These are phyloP conservation scores for Barnettozyma vustinii DNA, from an alignment of 805 yeast species.

Conservation along the genomic window DNA sequence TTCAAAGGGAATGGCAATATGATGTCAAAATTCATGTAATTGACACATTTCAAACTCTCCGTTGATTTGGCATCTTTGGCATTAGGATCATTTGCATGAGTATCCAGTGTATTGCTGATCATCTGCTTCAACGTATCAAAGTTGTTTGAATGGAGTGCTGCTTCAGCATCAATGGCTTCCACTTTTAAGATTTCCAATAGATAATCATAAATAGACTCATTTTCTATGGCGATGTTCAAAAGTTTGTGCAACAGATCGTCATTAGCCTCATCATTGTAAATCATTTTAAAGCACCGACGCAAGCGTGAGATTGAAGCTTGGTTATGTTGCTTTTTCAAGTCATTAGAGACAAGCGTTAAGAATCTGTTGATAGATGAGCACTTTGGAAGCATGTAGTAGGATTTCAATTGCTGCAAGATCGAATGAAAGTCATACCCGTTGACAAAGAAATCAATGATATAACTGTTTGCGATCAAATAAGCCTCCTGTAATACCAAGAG, in stretches of 20 bases:
- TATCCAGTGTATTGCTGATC: slow-evolving; percentile 36
- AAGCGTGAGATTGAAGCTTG: slow-evolving; percentile 29
- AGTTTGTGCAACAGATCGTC: slow-evolving; percentile 24
- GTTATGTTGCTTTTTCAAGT: slow-evolving; percentile 39
- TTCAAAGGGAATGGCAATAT: slow-evolving; percentile 86
- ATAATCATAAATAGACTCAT: slow-evolving; percentile 33
- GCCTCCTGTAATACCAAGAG: slow-evolving; percentile 53
- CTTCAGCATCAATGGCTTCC: slow-evolving; percentile 49
- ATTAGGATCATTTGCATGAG: slow-evolving; percentile 9
- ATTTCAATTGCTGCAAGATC: slow-evolving; percentile 46
- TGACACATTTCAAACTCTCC: slow-evolving; percentile 37
- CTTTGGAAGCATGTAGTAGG: slow-evolving; percentile 50
- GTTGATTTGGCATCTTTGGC: slow-evolving; percentile 20
- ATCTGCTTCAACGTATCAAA: slow-evolving; percentile 39
- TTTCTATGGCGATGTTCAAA: slow-evolving; percentile 36
- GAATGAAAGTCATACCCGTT: slow-evolving; percentile 51
- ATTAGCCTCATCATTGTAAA: slow-evolving; percentile 9
- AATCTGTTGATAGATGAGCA: slow-evolving; percentile 49
- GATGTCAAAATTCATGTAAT: slow-evolving; percentile 50
- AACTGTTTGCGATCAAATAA: slow-evolving; percentile 60
- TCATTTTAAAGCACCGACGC: slow-evolving; percentile 25
- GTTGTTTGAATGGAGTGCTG: slow-evolving; percentile 40
- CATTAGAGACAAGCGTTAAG: slow-evolving; percentile 44
- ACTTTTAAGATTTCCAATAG: slow-evolving; percentile 48
- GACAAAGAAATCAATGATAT: slow-evolving; percentile 51